Conservation (phyloP, 2,329 filamentous ascomycete species). For the Fusarium globosum region DNA sequence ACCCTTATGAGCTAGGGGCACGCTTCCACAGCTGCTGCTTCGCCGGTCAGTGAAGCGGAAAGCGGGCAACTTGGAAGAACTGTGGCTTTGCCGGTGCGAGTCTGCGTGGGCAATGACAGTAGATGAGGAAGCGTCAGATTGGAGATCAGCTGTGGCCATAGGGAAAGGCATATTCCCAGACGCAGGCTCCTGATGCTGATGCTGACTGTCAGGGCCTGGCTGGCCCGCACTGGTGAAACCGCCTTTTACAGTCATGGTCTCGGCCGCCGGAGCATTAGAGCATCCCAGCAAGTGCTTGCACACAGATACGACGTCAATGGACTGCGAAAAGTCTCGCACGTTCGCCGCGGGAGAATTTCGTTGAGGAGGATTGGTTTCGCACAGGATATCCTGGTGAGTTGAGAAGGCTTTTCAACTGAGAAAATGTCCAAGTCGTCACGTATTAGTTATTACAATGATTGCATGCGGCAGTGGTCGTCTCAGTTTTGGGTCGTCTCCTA, state of each 20-base stretch:
- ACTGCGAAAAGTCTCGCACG: constrained; percentile 4
- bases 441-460: constrained; percentile 33
- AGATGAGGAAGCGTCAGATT: constrained; percentile 30
- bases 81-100: constrained; percentile 64
- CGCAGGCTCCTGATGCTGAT: constrained; percentile 17
- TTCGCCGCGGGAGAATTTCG: not conserved
- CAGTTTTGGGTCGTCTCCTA: constrained; percentile 14
- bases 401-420: not conserved
- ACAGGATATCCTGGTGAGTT: not conserved
- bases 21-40: constrained; percentile 41
- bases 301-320: constrained; percentile 32
- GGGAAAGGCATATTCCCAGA: constrained; percentile 19
- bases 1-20: constrained; percentile 38
- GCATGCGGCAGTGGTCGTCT: constrained; percentile 33
- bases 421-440: not conserved
- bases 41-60: constrained; percentile 65
- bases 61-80: constrained; percentile 65
- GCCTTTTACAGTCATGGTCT: constrained; percentile 46
- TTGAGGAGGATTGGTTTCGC: not conserved
- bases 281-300: constrained; percentile 44
- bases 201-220: constrained; percentile 37
- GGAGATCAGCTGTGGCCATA: constrained; percentile 18
- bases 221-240: constrained; percentile 46
- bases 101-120: constrained; percentile 48
- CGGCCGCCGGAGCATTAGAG: constrained; percentile 35